These are phyloP conservation scores for Blastobotrys apis DNA, from an alignment of 1,139 yeast species.

Conservation along the genomic window DNA sequence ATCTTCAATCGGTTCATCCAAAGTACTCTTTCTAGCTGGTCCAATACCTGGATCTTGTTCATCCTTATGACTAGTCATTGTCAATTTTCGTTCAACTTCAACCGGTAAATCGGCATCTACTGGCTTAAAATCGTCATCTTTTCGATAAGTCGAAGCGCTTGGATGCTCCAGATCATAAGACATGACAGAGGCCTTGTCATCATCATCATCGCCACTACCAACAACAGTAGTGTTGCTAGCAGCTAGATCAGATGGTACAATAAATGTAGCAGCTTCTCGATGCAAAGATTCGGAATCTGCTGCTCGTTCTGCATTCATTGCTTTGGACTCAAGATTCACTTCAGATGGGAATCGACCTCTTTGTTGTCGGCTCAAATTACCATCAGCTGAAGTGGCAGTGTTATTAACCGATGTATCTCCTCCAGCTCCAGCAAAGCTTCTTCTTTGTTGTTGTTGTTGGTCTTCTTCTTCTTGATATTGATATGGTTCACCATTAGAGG, in stretches of 20 bases:
- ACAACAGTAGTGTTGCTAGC: constrained; percentile 12
- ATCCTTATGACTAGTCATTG: constrained; percentile 35
- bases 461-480: constrained; percentile 9
- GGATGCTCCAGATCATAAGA: constrained; percentile 35
- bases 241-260: constrained; percentile 18
- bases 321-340: constrained; percentile 25
- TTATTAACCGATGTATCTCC: constrained; percentile 12
- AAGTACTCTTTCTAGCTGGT: constrained; percentile 35
- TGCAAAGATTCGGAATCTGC: constrained; percentile 18
- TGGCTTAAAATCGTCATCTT: constrained; percentile 33
- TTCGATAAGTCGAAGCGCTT: constrained; percentile 31
- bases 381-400: constrained; percentile 12
- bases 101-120: constrained; percentile 33
- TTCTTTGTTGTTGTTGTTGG: background rate
- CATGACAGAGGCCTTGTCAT: constrained; percentile 32
- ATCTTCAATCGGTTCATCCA: constrained; percentile 26
- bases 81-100: constrained; percentile 36
- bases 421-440: background rate
- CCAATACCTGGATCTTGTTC: constrained; percentile 33
- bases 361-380: constrained; percentile 12
- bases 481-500: constrained; percentile 32
- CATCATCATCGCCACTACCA: constrained; percentile 20
- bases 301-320: constrained; percentile 21
- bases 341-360: constrained; percentile 32
- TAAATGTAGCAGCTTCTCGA: constrained; percentile 21